A percentile compares a stretch with the other conserved stretches of the same genome.
These are phyloP conservation scores for Durio zibethinus DNA, from an alignment of 345 rosid species.

Conservation along the genomic window DNA sequence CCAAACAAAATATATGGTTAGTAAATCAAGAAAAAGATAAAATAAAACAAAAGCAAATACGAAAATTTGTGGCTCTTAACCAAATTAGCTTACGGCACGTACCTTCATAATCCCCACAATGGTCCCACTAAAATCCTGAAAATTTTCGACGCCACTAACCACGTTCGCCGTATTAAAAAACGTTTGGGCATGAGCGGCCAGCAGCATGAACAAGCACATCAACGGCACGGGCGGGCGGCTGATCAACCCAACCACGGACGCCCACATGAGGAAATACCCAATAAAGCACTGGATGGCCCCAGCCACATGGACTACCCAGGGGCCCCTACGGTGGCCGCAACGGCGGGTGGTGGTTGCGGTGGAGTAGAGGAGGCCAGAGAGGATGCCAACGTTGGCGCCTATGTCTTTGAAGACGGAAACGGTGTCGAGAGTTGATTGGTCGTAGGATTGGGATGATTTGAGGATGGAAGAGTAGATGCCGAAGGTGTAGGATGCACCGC, in stretches of 20 bases:
- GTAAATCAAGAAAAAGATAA: background rate
- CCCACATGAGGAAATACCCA: slow-evolving; percentile 88
- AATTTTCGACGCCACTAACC: slow-evolving; percentile 72
- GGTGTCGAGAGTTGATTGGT: slow-evolving; percentile 91
- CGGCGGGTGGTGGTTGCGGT: slow-evolving; percentile 38
- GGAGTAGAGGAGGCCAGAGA: slow-evolving; percentile 76
- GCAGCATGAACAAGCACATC: slow-evolving; percentile 67
- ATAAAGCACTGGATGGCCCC: slow-evolving; percentile 70
- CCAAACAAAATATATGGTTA: background rate
- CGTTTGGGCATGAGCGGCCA: slow-evolving; percentile 75
- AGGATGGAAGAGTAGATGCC: slow-evolving; percentile 70
- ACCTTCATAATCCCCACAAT: slow-evolving; percentile 92
- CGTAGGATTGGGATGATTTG: slow-evolving; percentile 72
- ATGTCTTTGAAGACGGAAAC: slow-evolving; percentile 95
- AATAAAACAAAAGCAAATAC: background rate
- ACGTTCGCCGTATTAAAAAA: slow-evolving; percentile 74
- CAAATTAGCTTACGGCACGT: background rate
- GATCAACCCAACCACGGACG: slow-evolving; percentile 64
- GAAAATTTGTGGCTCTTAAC: background rate
- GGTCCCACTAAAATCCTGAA: slow-evolving; percentile 69
- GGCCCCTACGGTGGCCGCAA: slow-evolving; percentile 30
- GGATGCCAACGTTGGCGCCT: slow-evolving; percentile 81
- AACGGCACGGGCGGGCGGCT: slow-evolving; percentile 55
- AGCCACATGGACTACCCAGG: slow-evolving; percentile 64
- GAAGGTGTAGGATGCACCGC: slow-evolving; percentile 77